Evolutionary conservation across 73 alveolate genomes (phyloP), one percentile per base, ranked within the genome.

Genomic region (Uronychia binucleata): DNA sequence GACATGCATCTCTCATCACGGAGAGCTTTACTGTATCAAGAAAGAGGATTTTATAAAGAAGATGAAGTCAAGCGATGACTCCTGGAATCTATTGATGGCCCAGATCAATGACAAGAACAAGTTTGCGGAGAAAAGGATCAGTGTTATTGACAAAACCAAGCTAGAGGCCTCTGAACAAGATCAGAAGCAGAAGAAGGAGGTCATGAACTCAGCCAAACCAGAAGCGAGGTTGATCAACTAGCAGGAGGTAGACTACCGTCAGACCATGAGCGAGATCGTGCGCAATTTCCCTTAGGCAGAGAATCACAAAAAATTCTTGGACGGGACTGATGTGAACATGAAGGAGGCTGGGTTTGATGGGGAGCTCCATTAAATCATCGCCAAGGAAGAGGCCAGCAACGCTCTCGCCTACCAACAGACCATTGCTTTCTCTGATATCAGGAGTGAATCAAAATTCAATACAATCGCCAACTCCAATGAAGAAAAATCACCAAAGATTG

Each of bases 1-100:
- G 1, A 79, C 29, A 11, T 79, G 86, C 77, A 29, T n/a, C 13
- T 79, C 86, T 57, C 31, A 79, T 5, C 34, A 31, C 14, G 86
- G 86, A 8, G 30, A 25, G 5, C 34, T 67, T 30, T 67, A 67
- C 30, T 67, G 32, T 26, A 28, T 28, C 14, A 67, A 67, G 26
- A 67, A 67, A 19, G 19, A 19, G 5, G 67, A 46, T 11, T 46
- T 46, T 46, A 46, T 46, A 11, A 46, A 46, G 67, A 46, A 46
- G 67, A 46, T 46, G 67, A 46, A 46, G 19, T 46, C 67, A 46
- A 46, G 67, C 19, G 67, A 46, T 11, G 67, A 46, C 67, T 46
- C 67, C 67, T 46, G 67, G 67, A 46, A 46, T 46, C 67, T 46
- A 5, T 19, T 46, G 5, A 46, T 46, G 67, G 67, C n/a, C 67